Evolutionary conservation across 805 yeast genomes (phyloP).

Genomic region (Candida fluviatilis): DNA sequence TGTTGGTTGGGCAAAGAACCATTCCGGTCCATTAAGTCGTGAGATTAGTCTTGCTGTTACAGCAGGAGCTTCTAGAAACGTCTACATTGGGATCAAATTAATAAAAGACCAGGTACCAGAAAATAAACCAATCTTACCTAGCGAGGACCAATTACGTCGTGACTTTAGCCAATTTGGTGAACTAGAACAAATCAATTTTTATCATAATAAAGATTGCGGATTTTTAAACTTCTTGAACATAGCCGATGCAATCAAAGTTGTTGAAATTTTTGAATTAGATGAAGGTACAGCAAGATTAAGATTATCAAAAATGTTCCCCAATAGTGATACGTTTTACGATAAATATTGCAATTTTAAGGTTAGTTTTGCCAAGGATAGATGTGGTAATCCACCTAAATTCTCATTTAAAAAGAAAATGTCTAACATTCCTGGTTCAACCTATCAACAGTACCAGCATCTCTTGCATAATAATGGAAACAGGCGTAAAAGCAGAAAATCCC

Average conservation of each 20-base stretch:
- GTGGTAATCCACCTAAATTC: slow-evolving; percentile 69
- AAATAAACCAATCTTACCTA: slow-evolving; percentile 24
- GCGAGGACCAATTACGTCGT: slow-evolving; percentile 45
- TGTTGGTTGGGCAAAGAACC: slow-evolving; percentile 69
- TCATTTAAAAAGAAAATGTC: slow-evolving; percentile 38
- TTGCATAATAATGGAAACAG: slow-evolving; percentile 11
- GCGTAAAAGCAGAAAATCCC: not conserved
- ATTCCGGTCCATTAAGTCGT: slow-evolving; percentile 58
- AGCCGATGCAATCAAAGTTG: slow-evolving; percentile 57
- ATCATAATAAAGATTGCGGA: slow-evolving; percentile 67
- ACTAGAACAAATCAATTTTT: slow-evolving; percentile 71
- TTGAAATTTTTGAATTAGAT: slow-evolving; percentile 48
- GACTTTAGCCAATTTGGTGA: slow-evolving; percentile 68
- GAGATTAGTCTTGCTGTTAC: slow-evolving; percentile 60
- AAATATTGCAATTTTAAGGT: slow-evolving; percentile 55
- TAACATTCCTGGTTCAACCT: slow-evolving; percentile 6
- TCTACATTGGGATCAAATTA: slow-evolving; percentile 62
- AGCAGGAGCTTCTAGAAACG: slow-evolving; percentile 72
- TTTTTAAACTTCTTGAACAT: slow-evolving; percentile 70
- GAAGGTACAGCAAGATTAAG: slow-evolving; percentile 50
- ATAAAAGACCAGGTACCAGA: slow-evolving; percentile 9
- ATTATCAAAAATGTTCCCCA: slow-evolving; percentile 54
- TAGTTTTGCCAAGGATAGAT: slow-evolving; percentile 73
- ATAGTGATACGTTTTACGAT: slow-evolving; percentile 25
- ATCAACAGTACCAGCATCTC: slow-evolving; percentile 8